Conservation (phyloP, 2,329 filamentous ascomycete species). For the Claviceps sp. region DNA sequence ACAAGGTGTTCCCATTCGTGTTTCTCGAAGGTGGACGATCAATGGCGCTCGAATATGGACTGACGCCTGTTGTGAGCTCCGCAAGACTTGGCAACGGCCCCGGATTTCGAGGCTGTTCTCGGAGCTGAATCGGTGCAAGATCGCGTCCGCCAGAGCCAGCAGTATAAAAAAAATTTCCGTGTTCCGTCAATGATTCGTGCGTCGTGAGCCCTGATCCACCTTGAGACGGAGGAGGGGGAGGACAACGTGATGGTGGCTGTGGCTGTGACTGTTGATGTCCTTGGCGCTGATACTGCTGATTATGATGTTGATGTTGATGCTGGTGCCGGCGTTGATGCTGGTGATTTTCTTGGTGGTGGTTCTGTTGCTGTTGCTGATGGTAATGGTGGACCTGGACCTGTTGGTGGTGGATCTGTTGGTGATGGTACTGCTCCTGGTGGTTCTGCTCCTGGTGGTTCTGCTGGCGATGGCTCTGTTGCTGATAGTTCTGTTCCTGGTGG, state of each 20-base stretch:
- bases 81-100: slow-evolving; percentile 45
- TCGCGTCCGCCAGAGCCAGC: slow-evolving; percentile 28
- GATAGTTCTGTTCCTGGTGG: not conserved
- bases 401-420: slow-evolving; percentile 10
- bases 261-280: slow-evolving; percentile 1
- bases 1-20: slow-evolving; percentile 11
- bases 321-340: not conserved
- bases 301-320: not conserved
- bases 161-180: slow-evolving; percentile 19
- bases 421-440: not conserved
- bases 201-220: slow-evolving; percentile 7
- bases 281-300: not conserved
- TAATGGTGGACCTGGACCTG: slow-evolving; percentile 18
- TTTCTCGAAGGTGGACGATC: slow-evolving; percentile 20
- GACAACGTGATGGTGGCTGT: slow-evolving; percentile 13
- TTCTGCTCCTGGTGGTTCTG: not conserved
- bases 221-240: slow-evolving; percentile 20
- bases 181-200: slow-evolving; percentile 15
- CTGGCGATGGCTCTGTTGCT: slow-evolving; percentile 16
- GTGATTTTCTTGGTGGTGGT: too few relatives aligned
- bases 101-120: slow-evolving; percentile 23
- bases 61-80: slow-evolving; percentile 50
- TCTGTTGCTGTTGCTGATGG: slow-evolving; percentile 2
- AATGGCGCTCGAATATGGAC: slow-evolving; percentile 42
- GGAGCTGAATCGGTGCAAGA: slow-evolving; percentile 40